Evolutionary conservation across 768 basidiomycete genomes (phyloP), one percentile per base, ranked within the genome.

Genomic region (Mycena leptocephala): DNA sequence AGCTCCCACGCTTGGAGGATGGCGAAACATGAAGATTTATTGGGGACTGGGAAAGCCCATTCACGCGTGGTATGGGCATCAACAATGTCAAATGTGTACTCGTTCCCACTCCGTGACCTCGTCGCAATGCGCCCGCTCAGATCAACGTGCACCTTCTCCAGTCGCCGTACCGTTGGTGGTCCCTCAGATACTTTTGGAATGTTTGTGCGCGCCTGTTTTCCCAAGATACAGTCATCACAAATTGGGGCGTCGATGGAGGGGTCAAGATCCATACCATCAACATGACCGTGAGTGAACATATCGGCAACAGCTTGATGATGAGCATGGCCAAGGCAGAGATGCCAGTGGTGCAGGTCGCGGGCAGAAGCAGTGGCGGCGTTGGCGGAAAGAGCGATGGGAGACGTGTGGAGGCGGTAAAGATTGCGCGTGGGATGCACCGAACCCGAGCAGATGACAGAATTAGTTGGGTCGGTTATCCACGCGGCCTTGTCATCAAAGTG

Each of bases 21-120:
- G n/a, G n/a, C n/a, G n/a, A n/a, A n/a, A n/a, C n/a, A n/a, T n/a
- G n/a, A n/a, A n/a, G n/a, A n/a, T n/a, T n/a, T n/a, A n/a, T n/a
- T n/a, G n/a, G n/a, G n/a, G n/a, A n/a, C n/a, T n/a, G n/a, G n/a
- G n/a, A n/a, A n/a, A n/a, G n/a, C n/a, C n/a, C n/a, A n/a, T n/a
- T n/a, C n/a, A n/a, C n/a, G n/a, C n/a, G n/a, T n/a, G n/a, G n/a
- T n/a, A n/a, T n/a, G n/a, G n/a, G n/a, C n/a, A n/a, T n/a, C n/a
- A n/a, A n/a, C n/a, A n/a, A n/a, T n/a, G n/a, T 86, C 80, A 80
- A 86, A 81, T 2, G 80, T 66, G 62, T 84, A 86, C 22, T 55
- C 4, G 41, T 84, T 81, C 80, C 37, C 37, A 14, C 72, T 75
- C 5, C 69, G 14, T 1, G 82, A 82, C 22, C n/a, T n/a, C n/a